Base-by-base conservation (phyloP, 495 filamentous ascomycete species). In the Cercophora sp. region DNA sequence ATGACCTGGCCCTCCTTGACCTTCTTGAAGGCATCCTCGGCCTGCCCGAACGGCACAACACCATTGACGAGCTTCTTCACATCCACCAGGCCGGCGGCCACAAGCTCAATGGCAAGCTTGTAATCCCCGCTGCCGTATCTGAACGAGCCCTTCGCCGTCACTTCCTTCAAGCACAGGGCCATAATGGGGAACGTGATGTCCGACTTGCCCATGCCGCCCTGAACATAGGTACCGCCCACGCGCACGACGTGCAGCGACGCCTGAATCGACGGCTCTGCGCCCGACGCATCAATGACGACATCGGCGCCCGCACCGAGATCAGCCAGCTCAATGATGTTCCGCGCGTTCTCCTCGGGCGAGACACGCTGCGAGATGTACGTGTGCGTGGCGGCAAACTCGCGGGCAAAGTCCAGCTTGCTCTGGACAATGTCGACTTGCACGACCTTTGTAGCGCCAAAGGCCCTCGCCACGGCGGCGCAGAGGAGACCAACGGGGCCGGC, bases 41-140 rank as follows among this genome's bases (percentile, higher is more conserved):
- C 87, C 47, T 89, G 72, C 62, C 81, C 73, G 63, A 95, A 91
- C 36, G 75, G 72, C 18, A 92, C 82, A 32, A 83, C 76, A 52
- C 77, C 75, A 13, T 82, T 86, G 37, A 95, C 80, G 16, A 96
- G 71, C 58, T 76, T 71, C 73, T 85, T 86, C 29, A 94, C 80
- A 50, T 80, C 79, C 18, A 96, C 75, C 58, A 77, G 79, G 35
- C 84, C 80, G 27, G 64, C 69, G 3, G 72, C 68, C 0, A 93
- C 75, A 41, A 96, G 69, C 47, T 86, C 77, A 15, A 96, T 74
- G 1, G 88, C 89, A 8, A 89, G 75, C 64, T 80, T 72, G 59
- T 91, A 96, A 64, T 96, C 91, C 1, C 88, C 88, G 37, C 81
- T 78, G 8, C 82, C 85, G 64, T 96, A 96, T 22, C 89, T 81